Conservation (phyloP, 306 rosid species). For the Parietaria judaica region DNA sequence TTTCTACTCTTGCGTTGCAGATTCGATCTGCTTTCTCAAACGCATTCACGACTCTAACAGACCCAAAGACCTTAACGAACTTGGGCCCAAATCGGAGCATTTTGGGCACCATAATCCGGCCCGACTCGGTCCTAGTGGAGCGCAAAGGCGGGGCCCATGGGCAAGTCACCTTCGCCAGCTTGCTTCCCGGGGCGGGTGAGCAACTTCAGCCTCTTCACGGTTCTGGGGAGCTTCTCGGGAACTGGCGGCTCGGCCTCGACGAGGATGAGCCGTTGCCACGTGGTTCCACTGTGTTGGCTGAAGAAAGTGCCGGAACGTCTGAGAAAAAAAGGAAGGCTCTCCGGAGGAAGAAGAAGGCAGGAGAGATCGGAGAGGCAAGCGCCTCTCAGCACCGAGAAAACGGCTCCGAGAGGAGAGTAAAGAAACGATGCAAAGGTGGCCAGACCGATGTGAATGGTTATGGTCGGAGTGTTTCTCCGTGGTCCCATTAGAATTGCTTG, state of each 20-base stretch:
- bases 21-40: slow-evolving; percentile 82
- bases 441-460: slow-evolving; percentile 16
- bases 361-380: slow-evolving; percentile 27
- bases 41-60: slow-evolving; percentile 71
- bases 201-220: slow-evolving; percentile 36
- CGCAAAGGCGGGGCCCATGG: slow-evolving; percentile 79
- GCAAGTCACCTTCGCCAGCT: slow-evolving; percentile 50
- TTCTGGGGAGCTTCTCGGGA: slow-evolving; percentile 48
- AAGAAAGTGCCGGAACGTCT: slow-evolving; percentile 28
- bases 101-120: slow-evolving; percentile 92
- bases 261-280: slow-evolving; percentile 74
- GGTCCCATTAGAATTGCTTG: slow-evolving; percentile 19
- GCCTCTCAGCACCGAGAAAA: slow-evolving; percentile 25
- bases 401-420: slow-evolving; percentile 31
- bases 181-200: slow-evolving; percentile 96
- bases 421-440: slow-evolving; percentile 28
- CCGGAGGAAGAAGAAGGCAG: slow-evolving; percentile 36
- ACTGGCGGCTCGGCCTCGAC: slow-evolving; percentile 57
- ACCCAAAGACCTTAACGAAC: slow-evolving; percentile 51
- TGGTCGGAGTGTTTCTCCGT: slow-evolving; percentile 19
- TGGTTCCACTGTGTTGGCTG: slow-evolving; percentile 20
- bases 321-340: slow-evolving; percentile 53
- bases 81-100: slow-evolving; percentile 74
- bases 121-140: slow-evolving; percentile 56
- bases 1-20: slow-evolving; percentile 23